Conservation (phyloP, 148 eudicot genomes). For the Amaranthus hypochondriacus region DNA sequence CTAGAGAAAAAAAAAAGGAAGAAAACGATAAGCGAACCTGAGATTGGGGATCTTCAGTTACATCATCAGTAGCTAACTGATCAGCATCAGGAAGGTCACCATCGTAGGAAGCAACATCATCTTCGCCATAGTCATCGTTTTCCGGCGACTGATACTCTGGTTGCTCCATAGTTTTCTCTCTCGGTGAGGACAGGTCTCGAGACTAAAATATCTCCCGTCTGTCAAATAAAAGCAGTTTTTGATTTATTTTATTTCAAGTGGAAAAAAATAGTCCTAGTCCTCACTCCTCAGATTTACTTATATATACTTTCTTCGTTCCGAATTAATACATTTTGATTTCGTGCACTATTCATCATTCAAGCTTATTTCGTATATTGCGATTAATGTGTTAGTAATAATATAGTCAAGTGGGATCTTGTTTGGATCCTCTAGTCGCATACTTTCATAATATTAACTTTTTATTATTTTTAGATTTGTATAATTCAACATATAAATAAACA, state of each 20-base stretch:
- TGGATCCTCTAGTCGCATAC: no score
- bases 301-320: no score
- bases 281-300: no score
- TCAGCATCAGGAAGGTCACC: slow-evolving; percentile 20
- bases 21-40: slow-evolving; percentile 9
- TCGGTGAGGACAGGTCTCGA: background rate
- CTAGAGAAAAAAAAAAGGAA: background rate
- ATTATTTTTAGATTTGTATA: no score
- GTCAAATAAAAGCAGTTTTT: background rate
- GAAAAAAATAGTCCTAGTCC: no score
- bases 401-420: no score
- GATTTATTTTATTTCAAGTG: background rate
- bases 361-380: no score
- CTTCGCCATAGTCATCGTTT: slow-evolving; percentile 19
- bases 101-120: slow-evolving; percentile 11
- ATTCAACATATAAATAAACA: no score
- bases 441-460: no score
- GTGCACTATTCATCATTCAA: no score
- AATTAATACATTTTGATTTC: no score
- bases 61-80: slow-evolving; percentile 15
- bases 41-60: slow-evolving; percentile 22
- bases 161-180: slow-evolving; percentile 24
- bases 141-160: slow-evolving; percentile 21
- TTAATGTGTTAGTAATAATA: no score
- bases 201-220: background rate